Base-by-base conservation (phyloP, 495 filamentous ascomycete species). In the Cryomyces minteri region DNA sequence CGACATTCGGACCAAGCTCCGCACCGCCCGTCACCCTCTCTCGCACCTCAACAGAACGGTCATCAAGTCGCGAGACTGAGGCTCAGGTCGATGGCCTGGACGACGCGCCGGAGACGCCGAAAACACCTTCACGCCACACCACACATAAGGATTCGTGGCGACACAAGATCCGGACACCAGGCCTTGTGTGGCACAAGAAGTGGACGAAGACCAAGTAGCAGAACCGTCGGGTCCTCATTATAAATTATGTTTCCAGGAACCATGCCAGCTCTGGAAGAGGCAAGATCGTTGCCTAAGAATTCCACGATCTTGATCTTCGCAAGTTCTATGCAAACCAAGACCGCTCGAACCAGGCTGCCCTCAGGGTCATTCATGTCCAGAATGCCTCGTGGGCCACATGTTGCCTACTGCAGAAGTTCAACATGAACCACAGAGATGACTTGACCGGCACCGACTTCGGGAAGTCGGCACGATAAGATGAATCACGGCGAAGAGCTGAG, bases 291-390 rank as follows among this genome's bases (percentile, higher is more conserved):
- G 67, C 71, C 1, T 63, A 65, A 39, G 71, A 74, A 47, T 64
- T 73, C 37, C 48, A 58, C 39, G 55, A 67, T 30, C 44, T 72
- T 28, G 46, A 63, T 1, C 44, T 74, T 43, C 52, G 58, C 30
- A 59, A 51, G 12, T 58, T 69, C 47, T 74, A 73, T 47, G 49
- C 46, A 30, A 58, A 61, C 12, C 51, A 54, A 43, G 49, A 54
- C 7, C 53, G 61, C 7, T 54, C 51, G 5, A 45, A 56, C 38
- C 55, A 62, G 40, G 56, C 67, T 29, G 57, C 64, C 5, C 56
- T 73, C 18, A 50, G 70, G 11, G 61, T 73, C n/a, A 67, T 73
- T 18, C 71, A 74, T 51, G 66, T 73, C 4, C 71, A 74, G 51
- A 74, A 74, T 47, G 70, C 69, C 4, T 46, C 50, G 11, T 73